Conservation (phyloP, 2,329 filamentous ascomycete genomes). For the Talaromyces sp. region DNA sequence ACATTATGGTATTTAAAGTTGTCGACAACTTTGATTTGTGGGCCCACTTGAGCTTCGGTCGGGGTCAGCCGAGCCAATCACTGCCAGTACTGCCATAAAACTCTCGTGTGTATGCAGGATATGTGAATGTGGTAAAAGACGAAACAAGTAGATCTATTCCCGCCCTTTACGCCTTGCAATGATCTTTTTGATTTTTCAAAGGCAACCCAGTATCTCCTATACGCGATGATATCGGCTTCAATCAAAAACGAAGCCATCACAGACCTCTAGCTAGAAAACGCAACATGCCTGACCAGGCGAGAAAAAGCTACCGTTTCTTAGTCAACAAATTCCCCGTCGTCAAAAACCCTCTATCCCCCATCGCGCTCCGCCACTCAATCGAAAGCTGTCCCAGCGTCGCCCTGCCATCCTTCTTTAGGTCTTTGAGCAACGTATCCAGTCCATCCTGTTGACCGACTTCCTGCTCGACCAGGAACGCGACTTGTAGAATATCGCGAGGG, state of each 20-base stretch:
- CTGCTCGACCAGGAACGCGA: constrained; percentile 61
- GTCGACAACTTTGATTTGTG: neutral
- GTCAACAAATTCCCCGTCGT: constrained; percentile 74
- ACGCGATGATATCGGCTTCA: too few species aligned
- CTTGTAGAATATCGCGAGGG: constrained; percentile 62
- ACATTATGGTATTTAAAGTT: neutral
- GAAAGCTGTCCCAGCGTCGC: constrained; percentile 75
- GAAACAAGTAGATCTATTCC: too few species aligned
- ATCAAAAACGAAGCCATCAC: too few species aligned
- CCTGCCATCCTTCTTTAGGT: constrained; percentile 49
- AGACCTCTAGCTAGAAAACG: too few species aligned
- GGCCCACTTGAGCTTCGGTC: neutral
- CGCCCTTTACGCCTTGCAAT: too few species aligned
- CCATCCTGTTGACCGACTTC: constrained; percentile 46
- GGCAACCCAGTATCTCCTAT: too few species aligned
- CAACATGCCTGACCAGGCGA: too few species aligned
- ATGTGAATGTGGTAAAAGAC: too few species aligned
- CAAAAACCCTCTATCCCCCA: constrained; percentile 84
- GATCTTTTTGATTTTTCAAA: too few species aligned
- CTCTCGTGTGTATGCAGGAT: too few species aligned
- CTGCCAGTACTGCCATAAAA: neutral
- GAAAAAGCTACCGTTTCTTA: constrained; percentile 32
- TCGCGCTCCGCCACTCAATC: constrained; percentile 82
- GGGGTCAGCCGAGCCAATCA: constrained; percentile 4
- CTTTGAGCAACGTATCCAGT: constrained; percentile 50